phyloP scores from a whole-genome alignment of 257 asterid genomes.

The Rauvolfia tetraphylla region DNA sequence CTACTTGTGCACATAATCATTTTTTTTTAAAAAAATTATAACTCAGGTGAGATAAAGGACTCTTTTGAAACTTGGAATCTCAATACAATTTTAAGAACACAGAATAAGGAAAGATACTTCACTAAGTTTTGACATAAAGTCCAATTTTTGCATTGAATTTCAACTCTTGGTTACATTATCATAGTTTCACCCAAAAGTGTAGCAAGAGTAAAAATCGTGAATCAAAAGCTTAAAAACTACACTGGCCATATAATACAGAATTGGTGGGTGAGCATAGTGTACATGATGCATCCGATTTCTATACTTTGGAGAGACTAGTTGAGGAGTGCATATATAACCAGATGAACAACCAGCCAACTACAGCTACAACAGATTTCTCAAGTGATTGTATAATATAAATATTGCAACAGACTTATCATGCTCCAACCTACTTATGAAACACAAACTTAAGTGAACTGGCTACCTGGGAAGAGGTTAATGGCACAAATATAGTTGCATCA shows the following conservation, averaged over 20 bases:
- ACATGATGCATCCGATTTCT: background rate
- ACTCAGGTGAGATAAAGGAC: background rate
- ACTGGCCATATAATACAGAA: background rate
- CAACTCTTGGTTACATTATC: too few relatives aligned
- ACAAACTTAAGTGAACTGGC: background rate
- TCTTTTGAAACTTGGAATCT: background rate
- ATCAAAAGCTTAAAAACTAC: conserved; percentile 3
- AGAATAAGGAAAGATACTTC: background rate
- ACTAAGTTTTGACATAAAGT: background rate
- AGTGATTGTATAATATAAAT: too few relatives aligned
- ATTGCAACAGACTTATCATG: background rate
- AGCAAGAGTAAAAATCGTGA: background rate
- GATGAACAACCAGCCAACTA: background rate
- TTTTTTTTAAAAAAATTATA: background rate
- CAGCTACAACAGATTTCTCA: background rate
- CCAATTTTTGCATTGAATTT: background rate
- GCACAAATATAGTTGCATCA: background rate
- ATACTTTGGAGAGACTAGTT: background rate
- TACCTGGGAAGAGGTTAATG: background rate
- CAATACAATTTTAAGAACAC: background rate
- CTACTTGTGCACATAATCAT: background rate
- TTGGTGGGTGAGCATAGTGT: background rate
- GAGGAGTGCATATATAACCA: background rate
- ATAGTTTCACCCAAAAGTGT: background rate
- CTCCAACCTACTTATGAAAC: background rate